Evolutionary conservation across 176 grass and related monocot species (phyloP).

Genomic region (Alopecurus myosuroides): DNA sequence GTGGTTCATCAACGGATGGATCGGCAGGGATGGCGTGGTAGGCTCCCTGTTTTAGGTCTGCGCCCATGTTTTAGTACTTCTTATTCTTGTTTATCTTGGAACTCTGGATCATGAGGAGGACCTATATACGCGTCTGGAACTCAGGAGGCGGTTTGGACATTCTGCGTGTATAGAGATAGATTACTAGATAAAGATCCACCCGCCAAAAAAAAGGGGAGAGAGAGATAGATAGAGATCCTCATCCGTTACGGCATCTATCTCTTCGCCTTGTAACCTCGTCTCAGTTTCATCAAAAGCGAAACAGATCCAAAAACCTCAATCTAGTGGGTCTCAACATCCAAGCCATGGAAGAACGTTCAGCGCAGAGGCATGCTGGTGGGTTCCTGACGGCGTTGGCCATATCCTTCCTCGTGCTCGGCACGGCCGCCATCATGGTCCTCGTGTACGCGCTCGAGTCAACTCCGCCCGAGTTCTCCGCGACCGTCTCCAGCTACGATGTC

Average conservation of each 20-base stretch:
- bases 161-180: no score
- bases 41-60: background rate
- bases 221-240: no score
- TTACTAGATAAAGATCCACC: no score
- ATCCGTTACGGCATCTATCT: no score
- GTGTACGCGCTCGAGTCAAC: background rate
- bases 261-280: no score
- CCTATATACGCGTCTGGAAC: background rate
- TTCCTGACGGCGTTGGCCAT: background rate
- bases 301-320: no score
- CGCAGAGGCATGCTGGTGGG: background rate
- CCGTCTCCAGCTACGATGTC: background rate
- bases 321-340: no score
- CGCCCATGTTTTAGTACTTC: background rate
- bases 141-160: background rate
- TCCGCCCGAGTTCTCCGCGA: background rate
- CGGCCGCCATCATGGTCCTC: background rate
- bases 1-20: background rate
- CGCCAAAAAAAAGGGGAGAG: no score
- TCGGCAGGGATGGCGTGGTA: background rate
- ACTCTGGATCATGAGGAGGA: background rate
- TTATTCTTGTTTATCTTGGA: background rate
- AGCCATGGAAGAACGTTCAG: background rate
- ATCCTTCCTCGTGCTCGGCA: background rate
- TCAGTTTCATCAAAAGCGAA: no score